Conservation (phyloP, 495 filamentous ascomycete genomes). For the Aspergillus nidulans region DNA sequence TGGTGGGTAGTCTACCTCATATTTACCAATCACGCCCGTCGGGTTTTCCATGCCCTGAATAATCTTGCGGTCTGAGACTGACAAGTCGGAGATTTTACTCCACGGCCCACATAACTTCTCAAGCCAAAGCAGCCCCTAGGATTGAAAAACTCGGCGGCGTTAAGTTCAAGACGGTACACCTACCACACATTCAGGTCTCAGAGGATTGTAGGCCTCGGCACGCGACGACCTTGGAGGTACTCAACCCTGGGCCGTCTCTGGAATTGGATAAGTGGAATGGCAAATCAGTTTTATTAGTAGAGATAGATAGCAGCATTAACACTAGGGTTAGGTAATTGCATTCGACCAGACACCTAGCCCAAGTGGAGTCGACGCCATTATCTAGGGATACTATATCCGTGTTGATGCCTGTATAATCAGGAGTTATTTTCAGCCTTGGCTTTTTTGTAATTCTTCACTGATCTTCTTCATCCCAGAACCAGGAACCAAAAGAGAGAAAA, state of each 20-base stretch:
- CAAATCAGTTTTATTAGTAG: too few species aligned
- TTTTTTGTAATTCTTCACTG: background rate
- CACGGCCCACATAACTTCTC: background rate
- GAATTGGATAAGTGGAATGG: too few species aligned
- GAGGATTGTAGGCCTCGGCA: too few species aligned
- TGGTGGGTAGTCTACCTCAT: background rate
- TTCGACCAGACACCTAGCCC: too few species aligned
- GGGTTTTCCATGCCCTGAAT: background rate
- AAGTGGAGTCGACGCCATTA: background rate
- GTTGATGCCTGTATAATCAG: background rate
- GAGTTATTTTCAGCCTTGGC: slow-evolving; percentile 2
- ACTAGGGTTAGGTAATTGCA: too few species aligned
- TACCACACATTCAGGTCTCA: too few species aligned
- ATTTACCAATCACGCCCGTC: background rate
- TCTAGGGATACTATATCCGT: background rate
- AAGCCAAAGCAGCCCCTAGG: background rate
- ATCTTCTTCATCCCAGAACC: background rate
- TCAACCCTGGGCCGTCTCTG: too few species aligned
- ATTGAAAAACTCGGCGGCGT: background rate
- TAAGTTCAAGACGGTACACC: too few species aligned
- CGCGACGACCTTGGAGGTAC: too few species aligned
- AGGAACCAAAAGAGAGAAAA: too few species aligned
- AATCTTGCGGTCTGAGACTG: background rate
- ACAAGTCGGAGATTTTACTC: background rate
- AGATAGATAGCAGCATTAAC: too few species aligned